Base-by-base conservation (phyloP, 129 eudicot genomes). In the Chrysanthemum lavandulifolium region DNA sequence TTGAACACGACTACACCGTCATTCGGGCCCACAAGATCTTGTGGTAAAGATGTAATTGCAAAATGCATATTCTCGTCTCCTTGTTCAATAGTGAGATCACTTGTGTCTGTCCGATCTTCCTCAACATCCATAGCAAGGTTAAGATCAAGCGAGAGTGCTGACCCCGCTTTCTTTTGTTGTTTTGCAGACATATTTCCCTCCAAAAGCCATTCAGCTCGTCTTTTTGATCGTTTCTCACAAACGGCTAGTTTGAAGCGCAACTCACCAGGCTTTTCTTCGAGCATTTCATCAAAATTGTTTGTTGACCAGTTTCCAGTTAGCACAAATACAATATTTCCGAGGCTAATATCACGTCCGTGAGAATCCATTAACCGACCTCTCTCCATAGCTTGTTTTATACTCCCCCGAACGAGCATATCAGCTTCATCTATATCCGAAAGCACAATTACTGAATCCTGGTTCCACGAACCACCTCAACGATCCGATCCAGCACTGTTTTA, bases 341-440 rank as follows among this genome's bases (percentile, higher is more conserved):
- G 89, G 29, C 94, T 85, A 27, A 88, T 86, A 68, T 95, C 99
- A 10, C 99, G 94, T 12, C 99, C 99, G 25, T 86, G 82, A 61
- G 96, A 88, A 75, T 95, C 96, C 36, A 83, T 69, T 8, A 95
- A 73, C 78, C 97, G 83, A 3, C 99, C 97, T 61, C 94, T 81
- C 56, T 90, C 94, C 79, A 95, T 95, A 0, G 99, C 97, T 33
- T 86, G 79, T 54, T 82, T 95, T 54, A 95, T 81, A 67, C 80
- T 90, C 61, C 87, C 86, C 0, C 97, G 91, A 40, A 90, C 79
- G 1, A 95, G 50, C 89, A 86, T 51, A 76, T 95, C 96, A 0
- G 97, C 94, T 63, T 95, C 96, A 74, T 95, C 97, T 10, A 95
- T 78, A 64, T 95, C 97, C 58, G 84, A 91, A 2, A 95, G 85